phyloP scores from a whole-genome alignment of 2,329 filamentous ascomycete genomes.

The Huntiella bhutanensis region DNA sequence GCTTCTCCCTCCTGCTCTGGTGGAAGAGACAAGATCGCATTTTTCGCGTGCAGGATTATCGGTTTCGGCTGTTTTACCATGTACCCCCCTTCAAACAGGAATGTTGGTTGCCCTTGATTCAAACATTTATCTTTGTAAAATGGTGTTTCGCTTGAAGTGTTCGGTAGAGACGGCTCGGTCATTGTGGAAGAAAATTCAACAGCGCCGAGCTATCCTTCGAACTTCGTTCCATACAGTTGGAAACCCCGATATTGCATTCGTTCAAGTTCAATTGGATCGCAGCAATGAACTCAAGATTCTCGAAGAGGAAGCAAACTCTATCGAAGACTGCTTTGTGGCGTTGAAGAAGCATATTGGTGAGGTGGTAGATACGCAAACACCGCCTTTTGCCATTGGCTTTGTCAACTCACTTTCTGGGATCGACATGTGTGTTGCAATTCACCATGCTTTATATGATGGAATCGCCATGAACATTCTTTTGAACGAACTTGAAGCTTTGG shows the following conservation, averaged over 20 bases:
- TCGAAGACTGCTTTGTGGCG: conserved; percentile 21
- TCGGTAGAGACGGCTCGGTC: conserved; percentile 29
- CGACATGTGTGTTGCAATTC: conserved; percentile 35
- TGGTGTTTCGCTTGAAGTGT: conserved; percentile 40
- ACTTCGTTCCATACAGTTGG: conserved; percentile 56
- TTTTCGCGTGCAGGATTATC: conserved; percentile 20
- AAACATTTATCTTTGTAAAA: conserved; percentile 52
- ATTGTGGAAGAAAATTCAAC: conserved; percentile 44
- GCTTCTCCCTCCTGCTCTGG: conserved; percentile 18
- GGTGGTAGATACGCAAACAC: conserved; percentile 25
- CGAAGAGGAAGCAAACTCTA: conserved; percentile 17
- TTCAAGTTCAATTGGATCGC: conserved; percentile 49
- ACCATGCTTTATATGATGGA: conserved; percentile 79
- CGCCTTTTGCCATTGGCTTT: conserved; percentile 27
- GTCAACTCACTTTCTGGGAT: conserved; percentile 17
- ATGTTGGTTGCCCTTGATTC: conserved; percentile 44
- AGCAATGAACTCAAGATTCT: conserved; percentile 22
- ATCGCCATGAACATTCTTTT: conserved; percentile 54
- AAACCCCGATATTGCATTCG: conserved; percentile 40
- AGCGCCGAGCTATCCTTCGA: conserved; percentile 56
- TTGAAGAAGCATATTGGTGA: conserved; percentile 23
- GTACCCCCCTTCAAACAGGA: conserved; percentile 37
- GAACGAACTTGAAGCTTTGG: conserved; percentile 46
- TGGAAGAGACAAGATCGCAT: conserved; percentile 13
- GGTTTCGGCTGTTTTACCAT: conserved; percentile 42